Conservation (phyloP, 164 flowering plant species). For the Liquidambar formosana region DNA sequence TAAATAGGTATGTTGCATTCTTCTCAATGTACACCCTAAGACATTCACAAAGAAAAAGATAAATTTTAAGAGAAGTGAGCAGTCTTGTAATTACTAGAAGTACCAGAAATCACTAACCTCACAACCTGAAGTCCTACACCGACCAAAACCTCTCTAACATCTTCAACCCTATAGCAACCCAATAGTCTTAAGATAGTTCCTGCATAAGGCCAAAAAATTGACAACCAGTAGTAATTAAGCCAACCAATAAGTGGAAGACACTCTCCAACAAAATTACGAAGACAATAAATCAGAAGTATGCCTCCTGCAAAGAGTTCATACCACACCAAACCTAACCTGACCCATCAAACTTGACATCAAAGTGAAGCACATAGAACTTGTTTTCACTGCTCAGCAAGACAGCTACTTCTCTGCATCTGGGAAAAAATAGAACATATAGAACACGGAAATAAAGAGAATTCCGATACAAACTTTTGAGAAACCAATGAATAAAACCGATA, state of each 20-base stretch:
- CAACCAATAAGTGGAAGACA: neutral
- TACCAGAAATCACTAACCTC: slow-evolving; percentile 49
- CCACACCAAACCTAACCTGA: slow-evolving; percentile 56
- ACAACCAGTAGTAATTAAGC: neutral
- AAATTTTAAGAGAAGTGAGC: neutral
- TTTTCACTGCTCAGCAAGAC: slow-evolving; percentile 57
- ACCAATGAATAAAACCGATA: neutral
- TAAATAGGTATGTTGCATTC: slow-evolving; percentile 42
- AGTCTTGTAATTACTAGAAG: neutral
- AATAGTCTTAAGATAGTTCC: slow-evolving; percentile 36
- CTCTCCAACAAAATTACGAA: neutral
- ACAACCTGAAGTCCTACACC: slow-evolving; percentile 70
- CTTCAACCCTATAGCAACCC: slow-evolving; percentile 55
- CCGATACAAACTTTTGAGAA: neutral
- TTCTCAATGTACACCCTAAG: slow-evolving; percentile 48
- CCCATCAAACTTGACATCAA: slow-evolving; percentile 32
- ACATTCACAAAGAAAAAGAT: neutral
- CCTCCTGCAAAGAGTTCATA: slow-evolving; percentile 14
- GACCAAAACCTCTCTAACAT: slow-evolving; percentile 52
- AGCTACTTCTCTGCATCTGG: slow-evolving; percentile 53
- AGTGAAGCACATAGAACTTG: slow-evolving; percentile 51
- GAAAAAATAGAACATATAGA: neutral
- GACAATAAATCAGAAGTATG: neutral
- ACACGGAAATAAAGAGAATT: slow-evolving; percentile 6
- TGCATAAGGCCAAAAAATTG: slow-evolving; percentile 24